Evolutionary conservation across 2,329 filamentous ascomycete genomes (phyloP).

Genomic region (Colletotrichum sp.): DNA sequence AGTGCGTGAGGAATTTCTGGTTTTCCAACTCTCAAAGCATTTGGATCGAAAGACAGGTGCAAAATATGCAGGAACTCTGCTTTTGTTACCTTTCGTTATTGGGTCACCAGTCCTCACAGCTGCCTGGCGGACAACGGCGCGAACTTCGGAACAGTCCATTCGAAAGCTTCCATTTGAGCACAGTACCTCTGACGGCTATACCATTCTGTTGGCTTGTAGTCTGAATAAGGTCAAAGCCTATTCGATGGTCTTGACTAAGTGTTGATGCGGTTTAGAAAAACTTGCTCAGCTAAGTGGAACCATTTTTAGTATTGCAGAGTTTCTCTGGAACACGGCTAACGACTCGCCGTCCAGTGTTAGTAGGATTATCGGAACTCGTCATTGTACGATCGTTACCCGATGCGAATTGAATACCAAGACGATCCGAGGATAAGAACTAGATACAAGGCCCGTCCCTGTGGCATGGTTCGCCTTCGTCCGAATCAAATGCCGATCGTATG

Average conservation of each 20-base stretch:
- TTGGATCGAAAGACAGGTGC: neutral
- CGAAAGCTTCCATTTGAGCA: neutral
- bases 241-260: neutral
- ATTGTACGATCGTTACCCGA: neutral
- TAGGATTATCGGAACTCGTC: neutral
- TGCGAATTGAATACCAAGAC: neutral
- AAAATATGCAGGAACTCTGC: neutral
- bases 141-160: neutral
- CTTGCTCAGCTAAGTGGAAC: neutral
- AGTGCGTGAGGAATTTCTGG: rapidly evolving
- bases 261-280: neutral
- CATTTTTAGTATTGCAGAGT: neutral
- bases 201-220: neutral
- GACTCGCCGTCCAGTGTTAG: neutral
- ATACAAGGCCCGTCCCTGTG: neutral
- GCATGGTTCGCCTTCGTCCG: neutral
- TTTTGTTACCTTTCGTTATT: neutral
- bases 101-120: neutral
- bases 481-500: neutral
- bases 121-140: neutral
- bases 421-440: neutral
- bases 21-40: neutral
- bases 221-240: neutral
- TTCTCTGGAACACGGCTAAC: neutral
- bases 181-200: neutral